Percentiles rank a stretch among this genome's conserved stretches.
phyloP scores from a whole-genome alignment of 306 rosid genomes.

The Vigna hirtella region DNA sequence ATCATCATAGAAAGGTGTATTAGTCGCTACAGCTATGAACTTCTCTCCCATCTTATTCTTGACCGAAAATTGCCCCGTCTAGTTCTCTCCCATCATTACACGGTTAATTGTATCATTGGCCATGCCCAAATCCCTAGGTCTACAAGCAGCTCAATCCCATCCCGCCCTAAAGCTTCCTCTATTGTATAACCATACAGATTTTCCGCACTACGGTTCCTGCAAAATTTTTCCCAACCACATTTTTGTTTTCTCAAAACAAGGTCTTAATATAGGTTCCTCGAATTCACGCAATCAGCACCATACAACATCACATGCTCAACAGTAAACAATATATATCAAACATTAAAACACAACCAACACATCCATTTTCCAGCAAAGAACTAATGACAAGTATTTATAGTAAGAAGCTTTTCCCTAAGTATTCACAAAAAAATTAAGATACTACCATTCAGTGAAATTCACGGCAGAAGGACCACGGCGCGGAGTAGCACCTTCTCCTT shows the following conservation, averaged over 20 bases:
- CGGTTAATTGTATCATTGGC: slow-evolving; percentile 64
- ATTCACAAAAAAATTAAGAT: slow-evolving; percentile 55
- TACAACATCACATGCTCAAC: slow-evolving; percentile 35
- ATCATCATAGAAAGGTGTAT: slow-evolving; percentile 87
- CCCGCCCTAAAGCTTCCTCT: slow-evolving; percentile 82
- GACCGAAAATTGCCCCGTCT: slow-evolving; percentile 89
- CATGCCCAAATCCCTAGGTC: slow-evolving; percentile 62
- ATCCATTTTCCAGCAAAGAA: not conserved
- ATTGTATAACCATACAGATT: slow-evolving; percentile 79
- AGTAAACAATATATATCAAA: slow-evolving; percentile 23
- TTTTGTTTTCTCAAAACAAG: not conserved
- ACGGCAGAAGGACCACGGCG: slow-evolving; percentile 64
- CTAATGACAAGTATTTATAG: not conserved
- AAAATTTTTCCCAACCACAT: slow-evolving; percentile 27
- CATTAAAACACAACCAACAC: not conserved
- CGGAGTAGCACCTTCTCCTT: slow-evolving; percentile 25
- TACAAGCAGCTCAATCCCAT: slow-evolving; percentile 65
- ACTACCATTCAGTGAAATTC: slow-evolving; percentile 74
- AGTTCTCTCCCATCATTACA: slow-evolving; percentile 79
- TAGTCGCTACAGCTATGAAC: slow-evolving; percentile 58
- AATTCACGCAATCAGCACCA: slow-evolving; percentile 21
- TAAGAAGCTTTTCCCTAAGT: not conserved
- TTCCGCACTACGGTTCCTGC: slow-evolving; percentile 96
- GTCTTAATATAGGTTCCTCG: slow-evolving; percentile 14
- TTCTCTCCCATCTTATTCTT: slow-evolving; percentile 80